Percentiles rank a stretch among this genome's conserved stretches.
These are phyloP conservation scores for Pisolithus tinctorius DNA, from an alignment of 768 basidiomycete genomes.

Conservation along the genomic window DNA sequence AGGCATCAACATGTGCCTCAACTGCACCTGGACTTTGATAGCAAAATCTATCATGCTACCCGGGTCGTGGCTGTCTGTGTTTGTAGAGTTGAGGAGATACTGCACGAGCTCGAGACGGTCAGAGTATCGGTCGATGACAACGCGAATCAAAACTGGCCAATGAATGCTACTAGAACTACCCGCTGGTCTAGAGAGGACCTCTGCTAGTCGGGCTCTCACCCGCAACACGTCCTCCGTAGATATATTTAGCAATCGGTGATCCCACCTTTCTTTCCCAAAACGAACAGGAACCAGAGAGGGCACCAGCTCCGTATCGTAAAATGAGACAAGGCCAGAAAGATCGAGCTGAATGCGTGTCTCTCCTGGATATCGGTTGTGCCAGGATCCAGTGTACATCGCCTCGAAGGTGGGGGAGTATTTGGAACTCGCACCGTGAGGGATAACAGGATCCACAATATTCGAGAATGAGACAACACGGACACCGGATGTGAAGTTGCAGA, in stretches of 20 bases:
- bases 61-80: conserved; percentile 4
- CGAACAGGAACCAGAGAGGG: conserved; percentile 13
- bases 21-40: conserved; percentile 9
- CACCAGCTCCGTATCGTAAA: conserved; percentile 20
- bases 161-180: conserved; percentile 29
- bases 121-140: conserved; percentile 36
- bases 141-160: conserved; percentile 34
- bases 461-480: neutral
- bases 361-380: conserved; percentile 17
- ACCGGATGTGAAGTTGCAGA: conserved; percentile 27
- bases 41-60: conserved; percentile 5
- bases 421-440: neutral
- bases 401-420: neutral
- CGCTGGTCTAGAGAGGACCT: neutral
- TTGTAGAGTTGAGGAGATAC: conserved; percentile 26
- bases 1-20: conserved; percentile 13
- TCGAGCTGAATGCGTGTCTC: conserved; percentile 21
- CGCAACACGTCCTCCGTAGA: conserved; percentile 9
- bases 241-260: conserved; percentile 12
- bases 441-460: neutral
- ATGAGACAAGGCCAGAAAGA: conserved; percentile 15
- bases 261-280: conserved; percentile 11
- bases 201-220: conserved; percentile 2
- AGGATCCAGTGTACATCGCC: neutral
- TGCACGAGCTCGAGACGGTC: conserved; percentile 35